A percentile compares a stretch with the other conserved stretches of the same genome.
phyloP scores from a whole-genome alignment of 176 grass and related monocot genomes.

The Puya raimondii region DNA sequence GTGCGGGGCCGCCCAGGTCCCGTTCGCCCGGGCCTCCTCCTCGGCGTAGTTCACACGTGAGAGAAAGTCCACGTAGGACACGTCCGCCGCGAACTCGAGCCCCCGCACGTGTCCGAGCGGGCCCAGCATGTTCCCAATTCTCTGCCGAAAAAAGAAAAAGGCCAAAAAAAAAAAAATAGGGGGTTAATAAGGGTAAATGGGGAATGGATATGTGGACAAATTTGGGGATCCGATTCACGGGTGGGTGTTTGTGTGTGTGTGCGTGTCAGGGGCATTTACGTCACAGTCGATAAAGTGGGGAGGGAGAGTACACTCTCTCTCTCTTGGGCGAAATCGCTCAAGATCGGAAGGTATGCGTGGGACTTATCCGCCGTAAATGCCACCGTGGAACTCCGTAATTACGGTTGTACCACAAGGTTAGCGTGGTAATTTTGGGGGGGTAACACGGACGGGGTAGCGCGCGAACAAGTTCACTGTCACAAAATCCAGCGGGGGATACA shows the following conservation, averaged over 20 bases:
- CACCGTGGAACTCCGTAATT: no score
- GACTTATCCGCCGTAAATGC: slow-evolving; percentile 3
- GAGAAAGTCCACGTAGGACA: slow-evolving; percentile 76
- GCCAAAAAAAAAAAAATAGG: not conserved
- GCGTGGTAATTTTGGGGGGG: not conserved
- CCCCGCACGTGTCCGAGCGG: slow-evolving; percentile 54
- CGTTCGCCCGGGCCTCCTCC: slow-evolving; percentile 67
- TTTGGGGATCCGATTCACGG: slow-evolving; percentile 35
- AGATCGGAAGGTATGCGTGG: no score
- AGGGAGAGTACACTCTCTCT: not conserved
- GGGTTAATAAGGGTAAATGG: not conserved
- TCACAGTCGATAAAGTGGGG: slow-evolving; percentile 3
- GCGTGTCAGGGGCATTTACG: slow-evolving; percentile 14
- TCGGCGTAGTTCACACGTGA: slow-evolving; percentile 71
- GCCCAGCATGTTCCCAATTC: slow-evolving; percentile 30
- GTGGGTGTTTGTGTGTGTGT: not conserved
- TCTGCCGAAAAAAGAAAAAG: slow-evolving; percentile 18
- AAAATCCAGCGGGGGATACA: slow-evolving; percentile 50
- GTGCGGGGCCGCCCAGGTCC: slow-evolving; percentile 78
- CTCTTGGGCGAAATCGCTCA: not conserved
- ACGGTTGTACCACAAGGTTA: no score
- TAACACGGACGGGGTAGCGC: slow-evolving; percentile 1
- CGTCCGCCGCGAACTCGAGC: slow-evolving; percentile 59
- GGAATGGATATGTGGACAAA: slow-evolving; percentile 6
- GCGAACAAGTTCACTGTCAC: slow-evolving; percentile 18